Percentiles rank a stretch among this genome's conserved stretches.
These are phyloP conservation scores for Alternaria angustiovoidea DNA, from an alignment of 2,329 filamentous ascomycete genomes.

Conservation along the genomic window DNA sequence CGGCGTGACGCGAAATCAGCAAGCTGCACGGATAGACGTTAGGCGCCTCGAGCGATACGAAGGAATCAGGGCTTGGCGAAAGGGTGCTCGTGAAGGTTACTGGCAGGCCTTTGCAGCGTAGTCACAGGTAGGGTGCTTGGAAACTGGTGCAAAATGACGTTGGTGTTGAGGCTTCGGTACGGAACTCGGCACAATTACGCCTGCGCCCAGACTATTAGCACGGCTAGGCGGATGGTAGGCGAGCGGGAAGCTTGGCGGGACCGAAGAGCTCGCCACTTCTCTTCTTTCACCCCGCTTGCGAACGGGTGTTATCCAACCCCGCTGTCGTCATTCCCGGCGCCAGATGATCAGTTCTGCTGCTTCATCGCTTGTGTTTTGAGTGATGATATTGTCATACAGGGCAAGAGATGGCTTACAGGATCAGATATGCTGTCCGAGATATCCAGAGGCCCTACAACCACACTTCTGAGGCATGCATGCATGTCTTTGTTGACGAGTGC, in stretches of 20 bases:
- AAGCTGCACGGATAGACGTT: conserved; percentile 9
- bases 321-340: conserved; percentile 11
- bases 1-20: conserved; percentile 21
- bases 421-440: conserved; percentile 14
- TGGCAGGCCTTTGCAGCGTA: conserved; percentile 16
- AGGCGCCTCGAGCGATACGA: conserved; percentile 6
- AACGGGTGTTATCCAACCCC: conserved; percentile 4
- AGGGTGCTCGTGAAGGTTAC: conserved; percentile 15
- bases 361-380: background rate
- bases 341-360: background rate
- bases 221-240: conserved; percentile 32
- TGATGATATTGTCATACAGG: background rate
- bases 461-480: conserved; percentile 21
- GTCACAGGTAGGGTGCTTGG: conserved; percentile 11
- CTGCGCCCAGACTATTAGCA: conserved; percentile 20
- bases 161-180: conserved; percentile 14
- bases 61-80: conserved; percentile 26
- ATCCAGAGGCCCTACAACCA: conserved; percentile 10
- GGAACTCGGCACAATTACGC: conserved; percentile 23
- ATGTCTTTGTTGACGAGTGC: conserved; percentile 23
- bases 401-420: background rate
- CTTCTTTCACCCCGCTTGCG: conserved; percentile 3
- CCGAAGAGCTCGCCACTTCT: conserved; percentile 5
- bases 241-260: conserved; percentile 18
- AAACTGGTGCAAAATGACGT: conserved; percentile 27